Evolutionary conservation across 768 basidiomycete genomes (phyloP).

Genomic region (Nidularia pulvinata): DNA sequence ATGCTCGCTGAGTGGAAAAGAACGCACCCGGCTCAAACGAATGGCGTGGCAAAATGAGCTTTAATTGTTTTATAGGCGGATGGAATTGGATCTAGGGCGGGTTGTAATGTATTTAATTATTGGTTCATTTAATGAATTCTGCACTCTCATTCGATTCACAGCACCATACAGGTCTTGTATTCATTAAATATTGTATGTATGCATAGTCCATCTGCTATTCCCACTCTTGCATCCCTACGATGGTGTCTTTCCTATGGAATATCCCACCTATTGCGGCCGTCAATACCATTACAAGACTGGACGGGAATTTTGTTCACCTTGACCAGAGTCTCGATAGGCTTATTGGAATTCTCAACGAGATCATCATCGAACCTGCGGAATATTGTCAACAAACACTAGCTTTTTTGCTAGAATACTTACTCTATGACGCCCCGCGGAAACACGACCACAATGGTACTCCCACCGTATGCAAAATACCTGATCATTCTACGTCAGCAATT

Average conservation of each 20-base stretch:
- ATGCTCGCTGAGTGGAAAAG: constrained; percentile 61
- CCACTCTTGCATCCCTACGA: not conserved
- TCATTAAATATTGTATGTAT: not conserved
- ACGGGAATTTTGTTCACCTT: constrained; percentile 33
- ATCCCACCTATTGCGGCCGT: constrained; percentile 23
- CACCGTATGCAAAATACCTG: constrained; percentile 70
- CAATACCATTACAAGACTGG: not conserved
- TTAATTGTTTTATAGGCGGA: not conserved
- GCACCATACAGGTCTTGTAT: not conserved
- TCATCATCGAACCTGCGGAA: constrained; percentile 57
- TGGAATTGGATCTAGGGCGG: not conserved
- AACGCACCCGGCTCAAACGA: constrained; percentile 18
- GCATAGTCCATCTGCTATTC: not conserved
- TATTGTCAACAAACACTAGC: not conserved
- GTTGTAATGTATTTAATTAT: not conserved
- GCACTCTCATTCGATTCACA: too few relatives aligned
- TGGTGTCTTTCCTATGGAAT: constrained; percentile 27
- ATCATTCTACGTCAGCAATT: constrained; percentile 18
- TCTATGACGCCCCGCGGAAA: constrained; percentile 53
- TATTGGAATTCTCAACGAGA: constrained; percentile 50
- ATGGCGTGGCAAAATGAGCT: not conserved
- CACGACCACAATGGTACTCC: constrained; percentile 66
- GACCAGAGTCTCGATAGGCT: constrained; percentile 66
- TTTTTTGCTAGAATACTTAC: constrained; percentile 17
- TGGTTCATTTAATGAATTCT: not conserved